Evolutionary conservation across 306 rosid genomes (phyloP), one percentile per base, ranked within the genome.

Genomic region (Cicer judaicum): DNA sequence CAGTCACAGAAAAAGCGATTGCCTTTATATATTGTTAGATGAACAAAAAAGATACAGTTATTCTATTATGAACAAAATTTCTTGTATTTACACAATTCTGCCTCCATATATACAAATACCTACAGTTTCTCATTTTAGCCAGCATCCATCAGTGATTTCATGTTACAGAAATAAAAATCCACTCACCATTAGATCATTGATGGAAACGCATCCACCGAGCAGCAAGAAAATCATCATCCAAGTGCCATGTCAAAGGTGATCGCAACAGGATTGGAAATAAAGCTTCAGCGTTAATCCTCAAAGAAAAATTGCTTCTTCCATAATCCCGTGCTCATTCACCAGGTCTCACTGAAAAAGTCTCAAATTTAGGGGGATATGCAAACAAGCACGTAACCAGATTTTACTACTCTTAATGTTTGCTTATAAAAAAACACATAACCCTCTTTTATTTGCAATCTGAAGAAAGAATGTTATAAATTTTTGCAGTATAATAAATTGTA

Each of bases 241-340:
- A 57, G 49, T 0, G 16, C 41, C 61, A 46, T 46, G 70, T 53
- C 78, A 40, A 60, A 53, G 61, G 42, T 4, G 57, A 78, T 29
- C 62, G 3, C 62, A 64, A 70, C 34, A 48, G 60, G 63, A 78
- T 53, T 57, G 11, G 15, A 8, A 42, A 56, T 36, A 70, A 47
- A 15, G 40, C 74, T 70, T 66, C 83, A 64, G 56, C 66, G 18
- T 70, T 50, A 40, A 42, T 69, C 85, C 65, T 43, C 61, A 40
- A 59, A 68, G 48, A 13, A 55, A 50, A 76, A 11, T 5, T 19
- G 10, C 9, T 38, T 10, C 63, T 21, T 38, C 80, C 83, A 78
- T 74, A 54, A 74, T 80, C 75, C 29, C 53, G 19, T 2, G 82
- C 80, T 71, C 78, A 78, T 55, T 81, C 75, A 41, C 71, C 87